phyloP scores from a whole-genome alignment of 2,329 filamentous ascomycete genomes.

The Colletotrichum spinosum region DNA sequence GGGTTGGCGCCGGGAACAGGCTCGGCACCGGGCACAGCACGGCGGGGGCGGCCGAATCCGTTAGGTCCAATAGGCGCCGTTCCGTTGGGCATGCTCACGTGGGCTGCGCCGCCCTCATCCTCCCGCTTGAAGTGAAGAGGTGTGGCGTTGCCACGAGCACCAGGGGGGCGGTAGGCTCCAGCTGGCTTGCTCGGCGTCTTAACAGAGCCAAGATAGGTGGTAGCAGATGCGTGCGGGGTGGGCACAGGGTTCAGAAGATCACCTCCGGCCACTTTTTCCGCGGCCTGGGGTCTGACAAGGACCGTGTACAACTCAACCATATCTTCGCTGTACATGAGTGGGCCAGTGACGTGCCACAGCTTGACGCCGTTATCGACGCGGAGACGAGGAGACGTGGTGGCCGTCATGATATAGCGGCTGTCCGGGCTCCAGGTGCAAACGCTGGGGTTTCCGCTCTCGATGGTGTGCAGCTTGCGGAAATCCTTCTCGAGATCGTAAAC shows the following conservation, averaged over 20 bases:
- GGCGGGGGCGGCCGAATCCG: slow-evolving; percentile 82
- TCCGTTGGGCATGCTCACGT: slow-evolving; percentile 82
- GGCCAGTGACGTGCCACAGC: slow-evolving; percentile 91
- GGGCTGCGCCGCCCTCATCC: slow-evolving; percentile 93
- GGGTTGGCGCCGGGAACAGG: slow-evolving; percentile 75
- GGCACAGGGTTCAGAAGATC: slow-evolving; percentile 83
- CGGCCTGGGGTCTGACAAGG: slow-evolving; percentile 82
- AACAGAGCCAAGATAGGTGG: slow-evolving; percentile 83
- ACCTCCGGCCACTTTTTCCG: slow-evolving; percentile 67
- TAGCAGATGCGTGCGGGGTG: slow-evolving; percentile 83
- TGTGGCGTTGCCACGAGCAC: slow-evolving; percentile 88
- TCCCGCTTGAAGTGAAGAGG: slow-evolving; percentile 97
- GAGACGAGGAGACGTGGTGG: slow-evolving; percentile 94
- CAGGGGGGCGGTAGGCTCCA: slow-evolving; percentile 95
- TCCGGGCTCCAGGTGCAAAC: slow-evolving; percentile 98
- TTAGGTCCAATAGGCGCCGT: slow-evolving; percentile 77
- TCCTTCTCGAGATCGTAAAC: slow-evolving; percentile 97
- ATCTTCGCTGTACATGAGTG: slow-evolving; percentile 94
- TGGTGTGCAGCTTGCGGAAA: slow-evolving; percentile 90
- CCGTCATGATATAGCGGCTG: slow-evolving; percentile 93
- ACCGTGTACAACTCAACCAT: slow-evolving; percentile 95
- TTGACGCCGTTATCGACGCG: slow-evolving; percentile 97
- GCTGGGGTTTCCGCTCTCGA: slow-evolving; percentile 95
- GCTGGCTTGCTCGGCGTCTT: slow-evolving; percentile 97
- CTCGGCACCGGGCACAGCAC: slow-evolving; percentile 90